phyloP scores from a whole-genome alignment of 2,329 filamentous ascomycete genomes.

The Calonectria pteridis region DNA sequence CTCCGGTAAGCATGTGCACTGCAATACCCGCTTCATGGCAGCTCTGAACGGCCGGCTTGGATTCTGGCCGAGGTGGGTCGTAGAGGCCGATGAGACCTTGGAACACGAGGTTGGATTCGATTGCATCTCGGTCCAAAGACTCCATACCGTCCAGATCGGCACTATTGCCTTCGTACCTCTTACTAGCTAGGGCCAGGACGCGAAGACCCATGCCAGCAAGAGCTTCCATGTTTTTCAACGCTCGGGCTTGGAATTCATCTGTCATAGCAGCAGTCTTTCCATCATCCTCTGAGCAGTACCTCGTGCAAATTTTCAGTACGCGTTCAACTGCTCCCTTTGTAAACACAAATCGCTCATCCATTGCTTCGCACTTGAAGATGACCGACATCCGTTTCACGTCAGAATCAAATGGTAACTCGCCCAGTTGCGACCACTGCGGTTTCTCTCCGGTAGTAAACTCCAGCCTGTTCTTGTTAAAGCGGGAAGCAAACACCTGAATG shows the following conservation, averaged over 20 bases:
- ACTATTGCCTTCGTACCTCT: constrained; percentile 55
- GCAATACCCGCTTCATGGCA: constrained; percentile 73
- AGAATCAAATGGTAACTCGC: constrained; percentile 81
- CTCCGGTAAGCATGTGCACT: constrained; percentile 78
- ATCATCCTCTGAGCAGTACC: constrained; percentile 59
- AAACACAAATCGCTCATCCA: constrained; percentile 62
- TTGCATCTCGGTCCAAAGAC: constrained; percentile 56
- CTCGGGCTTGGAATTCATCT: constrained; percentile 65
- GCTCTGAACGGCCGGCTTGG: constrained; percentile 67
- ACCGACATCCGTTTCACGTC: constrained; percentile 83
- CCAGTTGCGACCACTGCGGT: constrained; percentile 68
- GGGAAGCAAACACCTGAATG: constrained; percentile 79
- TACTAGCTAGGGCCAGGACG: constrained; percentile 74
- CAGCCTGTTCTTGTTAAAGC: constrained; percentile 73
- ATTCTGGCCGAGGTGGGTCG: constrained; percentile 78
- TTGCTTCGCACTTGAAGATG: constrained; percentile 64
- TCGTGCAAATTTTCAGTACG: constrained; percentile 72
- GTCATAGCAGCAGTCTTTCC: constrained; percentile 57
- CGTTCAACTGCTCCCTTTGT: constrained; percentile 79
- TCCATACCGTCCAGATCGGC: constrained; percentile 52
- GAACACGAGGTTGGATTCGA: constrained; percentile 75
- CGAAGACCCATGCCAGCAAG: constrained; percentile 77
- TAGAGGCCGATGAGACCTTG: constrained; percentile 80
- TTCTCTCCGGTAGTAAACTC: constrained; percentile 62
- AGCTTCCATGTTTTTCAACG: constrained; percentile 77